Evolutionary conservation across 192 early-diverging fungal species (phyloP), one percentile per base, ranked within the genome.

Genomic region (Umbelopsis vinacea): DNA sequence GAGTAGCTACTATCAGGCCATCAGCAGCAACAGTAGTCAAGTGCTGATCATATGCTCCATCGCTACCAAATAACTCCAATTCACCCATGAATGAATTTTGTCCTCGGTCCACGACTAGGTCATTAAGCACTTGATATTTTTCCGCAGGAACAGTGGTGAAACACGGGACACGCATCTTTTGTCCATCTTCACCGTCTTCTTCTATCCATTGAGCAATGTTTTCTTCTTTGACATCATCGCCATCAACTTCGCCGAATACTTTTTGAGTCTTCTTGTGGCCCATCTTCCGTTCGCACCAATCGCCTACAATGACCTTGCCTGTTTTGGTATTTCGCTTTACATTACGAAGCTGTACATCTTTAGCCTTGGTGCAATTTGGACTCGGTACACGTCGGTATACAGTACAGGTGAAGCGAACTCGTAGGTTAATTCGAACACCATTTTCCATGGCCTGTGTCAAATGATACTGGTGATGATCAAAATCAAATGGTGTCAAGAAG

Each of bases 11-110:
- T 29, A 94, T 93, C 74, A 99, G 83, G 2, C 97, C 97, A 77
- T 99, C 97, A 0, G 97, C 97, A 71, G 97, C 94, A 4, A 98
- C 94, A 0, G 96, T 97, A 4, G 97, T 97, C 37, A 99, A 79
- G 73, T 97, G 94, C 66, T 88, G 79, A 35, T 93, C 91, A 35
- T 63, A 37, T 19, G 57, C 23, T 7, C 57, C 57, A 71, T 97
- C 93, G 15, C 85, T 84, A 15, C 90, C 96, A 85, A 92, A 94
- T 19, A 95, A 82, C 76, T 95, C 92, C 54, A 99, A 83, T 71
- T 94, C 83, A 43, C 87, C 87, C 88, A 99, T 92, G 70, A 94
- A 97, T 4, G 97, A 89, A 63, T 90, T 92, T 11, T 96, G 96
- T 6, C 97, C 94, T 48, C 97, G 91, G 80, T 99, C 97, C 23